Evolutionary conservation across 2,329 filamentous ascomycete species (phyloP).

Genomic region (Apiospora malaysiana): DNA sequence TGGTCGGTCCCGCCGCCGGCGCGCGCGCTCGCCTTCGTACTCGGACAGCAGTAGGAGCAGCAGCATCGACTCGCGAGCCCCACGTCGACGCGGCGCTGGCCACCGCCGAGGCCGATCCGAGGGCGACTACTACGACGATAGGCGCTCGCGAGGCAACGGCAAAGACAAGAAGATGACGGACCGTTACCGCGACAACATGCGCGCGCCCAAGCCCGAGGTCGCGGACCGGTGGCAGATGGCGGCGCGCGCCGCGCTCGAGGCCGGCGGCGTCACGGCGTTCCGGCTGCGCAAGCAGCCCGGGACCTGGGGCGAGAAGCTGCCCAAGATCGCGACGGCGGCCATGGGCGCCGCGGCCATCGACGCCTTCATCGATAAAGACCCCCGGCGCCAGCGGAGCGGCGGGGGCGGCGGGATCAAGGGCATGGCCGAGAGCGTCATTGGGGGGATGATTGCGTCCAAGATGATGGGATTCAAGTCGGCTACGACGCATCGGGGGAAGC

Average conservation of each 20-base stretch:
- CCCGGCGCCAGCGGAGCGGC: conserved; percentile 28
- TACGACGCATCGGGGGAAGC: conserved; percentile 27
- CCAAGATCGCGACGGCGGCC: conserved; percentile 54
- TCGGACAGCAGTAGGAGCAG: conserved; percentile 9
- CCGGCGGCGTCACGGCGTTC: conserved; percentile 55
- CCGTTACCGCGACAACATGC: conserved; percentile 20
- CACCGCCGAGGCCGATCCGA: conserved; percentile 24
- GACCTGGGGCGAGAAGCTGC: conserved; percentile 56
- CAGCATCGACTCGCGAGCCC: conserved; percentile 19
- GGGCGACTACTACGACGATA: not conserved
- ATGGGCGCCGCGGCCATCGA: conserved; percentile 56
- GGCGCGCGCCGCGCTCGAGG: conserved; percentile 52
- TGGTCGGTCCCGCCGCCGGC: conserved; percentile 9
- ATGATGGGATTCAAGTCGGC: conserved; percentile 36
- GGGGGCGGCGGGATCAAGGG: conserved; percentile 35
- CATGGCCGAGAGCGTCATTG: conserved; percentile 39
- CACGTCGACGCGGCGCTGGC: not conserved
- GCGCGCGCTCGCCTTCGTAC: conserved; percentile 26
- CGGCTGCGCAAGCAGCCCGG: conserved; percentile 51
- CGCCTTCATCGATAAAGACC: conserved; percentile 47
- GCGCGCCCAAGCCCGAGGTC: conserved; percentile 24
- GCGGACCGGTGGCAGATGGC: conserved; percentile 43
- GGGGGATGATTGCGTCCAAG: conserved; percentile 38
- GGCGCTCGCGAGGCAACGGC: not conserved
- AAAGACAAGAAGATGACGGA: conserved; percentile 6